phyloP scores from a whole-genome alignment of 345 rosid species.

The Eutrema japonicum region DNA sequence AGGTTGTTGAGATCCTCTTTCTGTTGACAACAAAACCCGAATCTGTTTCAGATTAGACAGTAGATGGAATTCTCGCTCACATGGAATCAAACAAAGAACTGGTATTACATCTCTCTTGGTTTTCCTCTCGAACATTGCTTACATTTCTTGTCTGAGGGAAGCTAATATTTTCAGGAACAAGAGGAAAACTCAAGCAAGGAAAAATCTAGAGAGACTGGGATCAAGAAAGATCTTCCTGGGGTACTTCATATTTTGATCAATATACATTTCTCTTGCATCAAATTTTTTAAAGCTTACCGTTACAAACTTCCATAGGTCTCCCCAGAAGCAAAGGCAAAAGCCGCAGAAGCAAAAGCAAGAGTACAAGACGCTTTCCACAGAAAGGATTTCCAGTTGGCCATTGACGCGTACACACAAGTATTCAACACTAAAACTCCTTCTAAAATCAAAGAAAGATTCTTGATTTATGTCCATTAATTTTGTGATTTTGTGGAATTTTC shows the following conservation, averaged over 20 bases:
- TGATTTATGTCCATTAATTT: not conserved
- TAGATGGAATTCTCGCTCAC: constrained; percentile 66
- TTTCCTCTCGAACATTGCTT: not conserved
- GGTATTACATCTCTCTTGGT: constrained; percentile 43
- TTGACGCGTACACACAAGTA: constrained; percentile 89
- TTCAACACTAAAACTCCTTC: constrained; percentile 19
- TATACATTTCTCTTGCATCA: not conserved
- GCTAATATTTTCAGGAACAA: constrained; percentile 53
- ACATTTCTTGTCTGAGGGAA: not conserved
- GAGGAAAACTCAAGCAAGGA: constrained; percentile 43
- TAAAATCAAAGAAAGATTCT: not conserved
- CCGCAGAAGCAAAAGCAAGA: constrained; percentile 91
- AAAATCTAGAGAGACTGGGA: constrained; percentile 39
- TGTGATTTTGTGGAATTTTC: constrained; percentile 24
- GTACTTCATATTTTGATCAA: constrained; percentile 40
- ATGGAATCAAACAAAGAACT: constrained; percentile 57
- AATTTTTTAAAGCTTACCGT: not conserved
- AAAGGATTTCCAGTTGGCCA: constrained; percentile 63
- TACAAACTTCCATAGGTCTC: constrained; percentile 54
- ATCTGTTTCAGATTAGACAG: constrained; percentile 69
- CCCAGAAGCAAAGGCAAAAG: constrained; percentile 76
- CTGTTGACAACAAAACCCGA: constrained; percentile 63
- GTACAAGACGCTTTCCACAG: constrained; percentile 77
- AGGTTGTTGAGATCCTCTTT: constrained; percentile 73
- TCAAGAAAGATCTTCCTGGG: constrained; percentile 62